Conservation (phyloP, 805 yeast species). For the Wickerhamomyces xylosicus region DNA sequence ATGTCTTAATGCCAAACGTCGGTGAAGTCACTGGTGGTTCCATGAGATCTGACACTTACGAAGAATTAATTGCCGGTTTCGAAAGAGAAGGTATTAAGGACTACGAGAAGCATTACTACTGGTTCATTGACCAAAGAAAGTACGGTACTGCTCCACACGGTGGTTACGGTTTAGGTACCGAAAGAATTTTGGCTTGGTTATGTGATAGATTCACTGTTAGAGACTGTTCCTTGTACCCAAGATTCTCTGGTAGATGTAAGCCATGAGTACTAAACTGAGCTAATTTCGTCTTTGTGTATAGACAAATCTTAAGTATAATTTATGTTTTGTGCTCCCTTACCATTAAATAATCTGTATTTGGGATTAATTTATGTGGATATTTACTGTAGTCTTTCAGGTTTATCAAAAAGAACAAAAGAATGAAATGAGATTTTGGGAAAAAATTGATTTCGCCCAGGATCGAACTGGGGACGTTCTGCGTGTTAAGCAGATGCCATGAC, state of each 20-base stretch:
- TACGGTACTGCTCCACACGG: constrained; percentile 99
- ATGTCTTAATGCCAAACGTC: constrained; percentile 96
- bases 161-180: constrained; percentile 98
- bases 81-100: constrained; percentile 85
- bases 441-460: constrained; percentile 99
- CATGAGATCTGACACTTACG: constrained; percentile 82
- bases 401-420: too few species aligned
- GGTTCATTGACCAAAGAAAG: constrained; percentile 92
- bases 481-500: constrained; percentile 99
- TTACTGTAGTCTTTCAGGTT: too few species aligned
- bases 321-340: too few species aligned
- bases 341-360: too few species aligned
- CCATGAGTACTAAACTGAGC: constrained; percentile 48
- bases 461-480: constrained; percentile 99
- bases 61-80: constrained; percentile 83
- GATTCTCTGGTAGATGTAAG: constrained; percentile 95
- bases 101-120: constrained; percentile 60
- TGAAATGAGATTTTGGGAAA: too few species aligned
- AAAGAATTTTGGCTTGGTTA: constrained; percentile 96
- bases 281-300: too few species aligned
- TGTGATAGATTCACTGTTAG: constrained; percentile 97
- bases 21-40: constrained; percentile 99
- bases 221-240: constrained; percentile 95
- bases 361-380: too few species aligned
- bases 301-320: too few species aligned